Conservation (phyloP, 495 filamentous ascomycete genomes). For the Corynascus novoguineensis region DNA sequence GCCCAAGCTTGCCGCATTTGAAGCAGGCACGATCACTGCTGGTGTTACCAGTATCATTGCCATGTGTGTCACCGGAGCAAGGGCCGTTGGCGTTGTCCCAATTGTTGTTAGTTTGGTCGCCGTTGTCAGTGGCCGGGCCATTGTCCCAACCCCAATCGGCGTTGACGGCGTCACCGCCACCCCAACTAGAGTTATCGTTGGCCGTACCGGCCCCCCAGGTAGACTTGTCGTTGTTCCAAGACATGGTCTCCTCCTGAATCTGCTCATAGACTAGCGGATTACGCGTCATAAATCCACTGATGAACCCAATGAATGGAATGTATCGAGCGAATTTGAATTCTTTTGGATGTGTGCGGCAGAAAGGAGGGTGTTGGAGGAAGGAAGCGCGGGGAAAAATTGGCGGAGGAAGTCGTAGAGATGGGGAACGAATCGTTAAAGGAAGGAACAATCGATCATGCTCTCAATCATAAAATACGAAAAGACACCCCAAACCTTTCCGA, state of each 20-base stretch:
- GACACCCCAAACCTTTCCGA: no score
- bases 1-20: slow-evolving; percentile 74
- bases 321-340: no score
- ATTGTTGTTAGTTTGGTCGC: no score
- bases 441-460: background rate
- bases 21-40: slow-evolving; percentile 57
- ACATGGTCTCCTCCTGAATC: background rate
- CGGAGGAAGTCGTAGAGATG: background rate
- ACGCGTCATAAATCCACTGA: background rate
- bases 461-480: background rate
- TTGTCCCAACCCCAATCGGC: background rate
- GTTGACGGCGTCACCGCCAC: background rate
- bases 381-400: background rate
- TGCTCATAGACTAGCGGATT: background rate
- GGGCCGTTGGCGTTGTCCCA: background rate
- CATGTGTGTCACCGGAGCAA: background rate
- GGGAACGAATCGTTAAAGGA: background rate
- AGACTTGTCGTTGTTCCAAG: slow-evolving; percentile 3
- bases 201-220: background rate
- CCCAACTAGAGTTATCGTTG: background rate
- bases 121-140: background rate
- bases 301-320: no score
- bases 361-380: background rate
- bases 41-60: slow-evolving; percentile 55
- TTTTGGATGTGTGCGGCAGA: no score